phyloP scores from a whole-genome alignment of 495 filamentous ascomycete species.

The Xylaria longipes region DNA sequence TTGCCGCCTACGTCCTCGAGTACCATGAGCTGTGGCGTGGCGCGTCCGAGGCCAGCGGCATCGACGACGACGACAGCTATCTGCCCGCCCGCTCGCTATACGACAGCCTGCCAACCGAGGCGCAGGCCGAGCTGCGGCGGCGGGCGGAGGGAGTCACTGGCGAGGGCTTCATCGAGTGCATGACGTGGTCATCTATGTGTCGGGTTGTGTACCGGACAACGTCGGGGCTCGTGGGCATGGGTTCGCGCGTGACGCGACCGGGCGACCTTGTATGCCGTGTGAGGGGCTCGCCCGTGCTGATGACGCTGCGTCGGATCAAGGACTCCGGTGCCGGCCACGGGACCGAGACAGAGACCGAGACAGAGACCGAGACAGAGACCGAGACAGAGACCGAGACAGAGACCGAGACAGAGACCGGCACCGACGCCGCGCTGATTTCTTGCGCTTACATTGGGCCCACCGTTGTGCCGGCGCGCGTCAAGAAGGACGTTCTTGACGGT shows the following conservation, averaged over 20 bases:
- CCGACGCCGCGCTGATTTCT: background rate
- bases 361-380: too few relatives aligned
- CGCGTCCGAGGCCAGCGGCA: background rate
- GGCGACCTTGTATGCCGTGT: background rate
- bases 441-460: background rate
- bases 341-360: background rate
- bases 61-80: background rate
- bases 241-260: background rate
- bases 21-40: background rate
- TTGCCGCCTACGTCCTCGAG: background rate
- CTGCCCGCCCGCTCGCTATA: background rate
- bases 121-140: background rate
- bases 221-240: background rate
- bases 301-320: background rate
- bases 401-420: background rate
- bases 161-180: background rate
- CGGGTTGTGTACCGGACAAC: background rate
- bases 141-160: background rate
- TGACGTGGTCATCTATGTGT: slow-evolving; percentile 1
- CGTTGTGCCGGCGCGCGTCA: background rate
- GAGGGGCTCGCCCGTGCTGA: background rate
- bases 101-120: background rate
- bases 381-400: too few relatives aligned
- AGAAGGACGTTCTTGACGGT: background rate
- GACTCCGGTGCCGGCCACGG: background rate